These are phyloP conservation scores for Margaritispora aquatica DNA, from an alignment of 495 filamentous ascomycete genomes.

Conservation along the genomic window DNA sequence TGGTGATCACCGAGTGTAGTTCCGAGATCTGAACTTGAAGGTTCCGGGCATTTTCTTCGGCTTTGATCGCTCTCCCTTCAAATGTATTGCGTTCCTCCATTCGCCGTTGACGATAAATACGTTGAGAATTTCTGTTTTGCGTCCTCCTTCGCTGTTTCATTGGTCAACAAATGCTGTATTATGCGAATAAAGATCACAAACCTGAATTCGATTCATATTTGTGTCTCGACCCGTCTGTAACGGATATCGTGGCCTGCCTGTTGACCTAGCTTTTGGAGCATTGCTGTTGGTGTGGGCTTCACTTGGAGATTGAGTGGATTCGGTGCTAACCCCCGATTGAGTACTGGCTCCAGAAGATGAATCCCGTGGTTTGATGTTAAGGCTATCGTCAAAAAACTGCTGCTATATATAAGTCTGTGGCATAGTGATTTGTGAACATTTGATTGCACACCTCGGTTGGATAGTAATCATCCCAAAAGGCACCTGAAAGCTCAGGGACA, in stretches of 20 bases:
- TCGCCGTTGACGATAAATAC: constrained; percentile 6
- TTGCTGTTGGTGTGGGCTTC: not conserved
- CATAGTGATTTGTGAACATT: not conserved
- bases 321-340: not conserved
- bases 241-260: constrained; percentile 1
- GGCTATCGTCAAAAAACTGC: not conserved
- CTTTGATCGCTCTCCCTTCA: constrained; percentile 3
- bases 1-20: not conserved
- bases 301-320: not conserved
- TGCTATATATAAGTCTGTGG: not conserved
- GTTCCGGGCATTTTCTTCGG: not conserved
- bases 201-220: constrained; percentile 9
- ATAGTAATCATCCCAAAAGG: not conserved
- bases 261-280: not conserved
- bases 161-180: not conserved
- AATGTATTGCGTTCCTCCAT: constrained; percentile 5
- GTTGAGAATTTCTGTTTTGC: constrained; percentile 14
- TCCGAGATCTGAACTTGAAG: not conserved
- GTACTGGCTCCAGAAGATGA: not conserved
- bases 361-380: not conserved
- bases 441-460: not conserved
- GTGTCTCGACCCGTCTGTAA: not conserved
- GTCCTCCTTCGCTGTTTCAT: constrained; percentile 1
- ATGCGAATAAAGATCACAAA: not conserved
- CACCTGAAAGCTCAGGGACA: not conserved